Conservation (phyloP, 1,284 basidiomycete species). For the Naganishia cerealis region DNA sequence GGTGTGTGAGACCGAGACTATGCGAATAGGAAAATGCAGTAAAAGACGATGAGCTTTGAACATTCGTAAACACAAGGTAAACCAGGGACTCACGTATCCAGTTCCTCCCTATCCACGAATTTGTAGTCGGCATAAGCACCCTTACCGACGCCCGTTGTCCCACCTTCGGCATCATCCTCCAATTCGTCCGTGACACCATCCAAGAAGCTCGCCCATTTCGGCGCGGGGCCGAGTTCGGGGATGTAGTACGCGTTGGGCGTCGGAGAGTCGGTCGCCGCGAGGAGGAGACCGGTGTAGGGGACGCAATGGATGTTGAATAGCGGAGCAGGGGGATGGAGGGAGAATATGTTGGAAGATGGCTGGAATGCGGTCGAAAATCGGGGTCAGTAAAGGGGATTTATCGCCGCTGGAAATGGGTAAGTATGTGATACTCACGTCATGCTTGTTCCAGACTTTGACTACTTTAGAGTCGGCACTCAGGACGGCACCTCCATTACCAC, state of each 20-base stretch:
- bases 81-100: slow-evolving; percentile 66
- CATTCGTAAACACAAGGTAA: slow-evolving; percentile 2
- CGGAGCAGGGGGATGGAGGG: slow-evolving; percentile 84
- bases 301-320: slow-evolving; percentile 86
- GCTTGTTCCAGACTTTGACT: slow-evolving; percentile 89
- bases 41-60: background rate
- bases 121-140: slow-evolving; percentile 91
- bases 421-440: slow-evolving; percentile 62
- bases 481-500: slow-evolving; percentile 71
- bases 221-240: slow-evolving; percentile 92
- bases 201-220: slow-evolving; percentile 94
- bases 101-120: slow-evolving; percentile 85
- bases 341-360: slow-evolving; percentile 85
- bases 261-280: slow-evolving; percentile 89
- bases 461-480: slow-evolving; percentile 90
- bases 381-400: background rate
- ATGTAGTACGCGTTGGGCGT: slow-evolving; percentile 90
- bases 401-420: background rate
- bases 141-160: slow-evolving; percentile 51
- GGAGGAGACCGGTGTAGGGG: slow-evolving; percentile 76
- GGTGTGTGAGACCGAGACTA: slow-evolving; percentile 80
- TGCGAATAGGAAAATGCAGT: slow-evolving; percentile 11
- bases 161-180: slow-evolving; percentile 69
- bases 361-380: slow-evolving; percentile 43
- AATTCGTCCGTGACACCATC: slow-evolving; percentile 98